These are phyloP conservation scores for Xylaria bambusicola DNA, from an alignment of 495 filamentous ascomycete genomes.

Conservation along the genomic window DNA sequence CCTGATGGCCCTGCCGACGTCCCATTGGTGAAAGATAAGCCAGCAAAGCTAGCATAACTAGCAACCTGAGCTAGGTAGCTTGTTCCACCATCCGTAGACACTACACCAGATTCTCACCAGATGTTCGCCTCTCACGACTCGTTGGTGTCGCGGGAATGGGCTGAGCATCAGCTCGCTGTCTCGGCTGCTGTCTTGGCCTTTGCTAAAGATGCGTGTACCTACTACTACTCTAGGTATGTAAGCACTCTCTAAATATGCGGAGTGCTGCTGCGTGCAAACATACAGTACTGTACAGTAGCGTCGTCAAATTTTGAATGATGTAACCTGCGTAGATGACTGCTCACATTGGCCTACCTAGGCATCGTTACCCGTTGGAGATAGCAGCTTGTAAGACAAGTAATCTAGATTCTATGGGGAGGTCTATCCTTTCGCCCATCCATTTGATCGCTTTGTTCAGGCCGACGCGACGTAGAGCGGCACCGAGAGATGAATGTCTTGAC, in stretches of 20 bases:
- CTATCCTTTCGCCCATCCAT: too few species aligned
- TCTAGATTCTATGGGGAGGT: neutral
- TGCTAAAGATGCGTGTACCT: too few species aligned
- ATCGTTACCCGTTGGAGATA: neutral
- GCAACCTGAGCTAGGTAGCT: slow-evolving; percentile 12
- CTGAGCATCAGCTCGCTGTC: neutral
- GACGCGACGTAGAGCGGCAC: too few species aligned
- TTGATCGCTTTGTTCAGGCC: too few species aligned
- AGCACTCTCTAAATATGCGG: neutral
- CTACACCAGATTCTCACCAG: neutral
- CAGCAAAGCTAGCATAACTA: too few species aligned
- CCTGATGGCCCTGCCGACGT: slow-evolving; percentile 3
- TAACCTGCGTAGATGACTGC: neutral
- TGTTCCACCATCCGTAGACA: slow-evolving; percentile 15
- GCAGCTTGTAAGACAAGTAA: neutral
- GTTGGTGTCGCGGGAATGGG: neutral
- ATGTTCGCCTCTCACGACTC: neutral
- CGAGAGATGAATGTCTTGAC: neutral
- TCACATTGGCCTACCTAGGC: neutral
- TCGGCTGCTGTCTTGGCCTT: neutral
- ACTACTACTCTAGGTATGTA: too few species aligned
- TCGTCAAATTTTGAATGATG: neutral
- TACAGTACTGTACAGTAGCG: too few species aligned
- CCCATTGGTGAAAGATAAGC: slow-evolving; percentile 23
- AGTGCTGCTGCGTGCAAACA: neutral